Evolutionary conservation across 169 alveolate genomes (phyloP), one percentile per base, ranked within the genome.

Genomic region (Theileria parva): DNA sequence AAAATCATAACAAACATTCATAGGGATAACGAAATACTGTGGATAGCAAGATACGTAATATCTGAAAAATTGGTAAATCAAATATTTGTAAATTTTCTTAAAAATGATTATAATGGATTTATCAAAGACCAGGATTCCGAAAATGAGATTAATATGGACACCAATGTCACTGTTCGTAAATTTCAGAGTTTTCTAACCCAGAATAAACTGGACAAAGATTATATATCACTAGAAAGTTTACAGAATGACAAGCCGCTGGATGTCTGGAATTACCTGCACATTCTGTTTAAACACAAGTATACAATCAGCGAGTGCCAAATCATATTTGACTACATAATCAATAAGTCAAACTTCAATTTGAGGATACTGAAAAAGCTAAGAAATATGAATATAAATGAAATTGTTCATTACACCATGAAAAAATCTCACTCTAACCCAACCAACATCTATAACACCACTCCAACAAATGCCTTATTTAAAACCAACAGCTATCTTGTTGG

Each of bases 21-120:
- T 55, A 17, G 27, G 11, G 88, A 72, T 15, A 37, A 6, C 13
- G 85, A 81, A 32, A 63, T 30, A 50, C 60, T 81, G 44, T 81
- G 88, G 88, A 30, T 81, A 48, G 72, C 80, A 27, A 61, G 75
- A 64, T 76, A 37, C 27, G 88, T 81, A 3, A 37, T 81, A 61
- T 78, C 88, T 0, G 88, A 81, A 39, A 65, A 77, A 17, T 21
- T 81, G 23, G 48, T 70, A 23, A 74, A 81, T 53, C 27, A 25
- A 37, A 65, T 65, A 2, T 65, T 65, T 13, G 2, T 37, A 39
- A 37, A 65, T 25, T 27, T 65, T 32, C 39, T 57, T 19, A 5
- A 25, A 19, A 57, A 65, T 5, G 39, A 32, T 25, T 25, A 21
- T 5, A n/a, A 65, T 21, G 0, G 44, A 2, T 4, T 44, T 19